These are phyloP conservation scores for Cercospora sp. DNA, from an alignment of 2,329 filamentous ascomycete genomes.

Conservation along the genomic window DNA sequence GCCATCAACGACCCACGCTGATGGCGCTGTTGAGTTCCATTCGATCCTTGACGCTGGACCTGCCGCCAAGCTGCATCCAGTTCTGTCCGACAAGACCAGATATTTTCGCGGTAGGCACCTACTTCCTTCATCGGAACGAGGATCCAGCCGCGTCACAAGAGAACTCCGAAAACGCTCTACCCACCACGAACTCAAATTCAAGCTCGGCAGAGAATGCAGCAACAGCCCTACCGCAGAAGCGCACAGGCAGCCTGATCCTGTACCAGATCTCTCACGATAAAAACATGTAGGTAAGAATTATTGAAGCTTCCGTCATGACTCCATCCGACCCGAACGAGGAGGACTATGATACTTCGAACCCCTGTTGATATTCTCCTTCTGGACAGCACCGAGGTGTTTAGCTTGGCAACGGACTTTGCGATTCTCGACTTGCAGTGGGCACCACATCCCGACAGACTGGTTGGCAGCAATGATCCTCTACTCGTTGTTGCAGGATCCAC, in stretches of 20 bases:
- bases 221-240: slow-evolving; percentile 35
- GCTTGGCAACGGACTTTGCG: slow-evolving; percentile 27
- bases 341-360: slow-evolving; percentile 32
- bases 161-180: slow-evolving; percentile 16
- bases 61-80: slow-evolving; percentile 76
- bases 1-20: slow-evolving; percentile 2
- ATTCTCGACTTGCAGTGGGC: slow-evolving; percentile 84
- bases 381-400: slow-evolving; percentile 25
- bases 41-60: slow-evolving; percentile 57
- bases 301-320: not conserved
- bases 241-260: slow-evolving; percentile 72
- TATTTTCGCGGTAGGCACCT: slow-evolving; percentile 80
- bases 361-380: not conserved
- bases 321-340: not conserved
- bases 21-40: slow-evolving; percentile 44
- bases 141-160: slow-evolving; percentile 3
- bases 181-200: not conserved
- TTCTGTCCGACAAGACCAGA: slow-evolving; percentile 64
- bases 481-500: slow-evolving; percentile 79
- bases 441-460: slow-evolving; percentile 42
- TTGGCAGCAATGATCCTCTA: slow-evolving; percentile 40
- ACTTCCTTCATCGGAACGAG: slow-evolving; percentile 63
- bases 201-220: slow-evolving; percentile 6
- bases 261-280: slow-evolving; percentile 55
- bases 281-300: slow-evolving; percentile 54